These are phyloP conservation scores for Fusarium sp. DNA, from an alignment of 2,329 filamentous ascomycete species.

Conservation along the genomic window DNA sequence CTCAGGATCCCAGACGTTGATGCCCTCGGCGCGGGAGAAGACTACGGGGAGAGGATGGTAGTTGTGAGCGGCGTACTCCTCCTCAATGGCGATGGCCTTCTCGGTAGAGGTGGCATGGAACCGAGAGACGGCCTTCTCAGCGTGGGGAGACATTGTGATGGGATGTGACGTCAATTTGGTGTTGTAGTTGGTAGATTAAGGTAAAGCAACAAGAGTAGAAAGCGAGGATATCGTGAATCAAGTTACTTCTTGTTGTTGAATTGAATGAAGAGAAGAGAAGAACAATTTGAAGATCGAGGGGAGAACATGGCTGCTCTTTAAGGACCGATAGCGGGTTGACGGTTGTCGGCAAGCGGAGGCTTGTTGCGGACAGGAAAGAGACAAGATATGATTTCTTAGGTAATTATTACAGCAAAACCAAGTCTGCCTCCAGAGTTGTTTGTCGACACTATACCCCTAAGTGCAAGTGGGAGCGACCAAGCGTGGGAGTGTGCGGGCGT, in stretches of 20 bases:
- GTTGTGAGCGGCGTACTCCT: constrained; percentile 93
- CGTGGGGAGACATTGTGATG: constrained; percentile 66
- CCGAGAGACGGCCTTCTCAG: constrained; percentile 55
- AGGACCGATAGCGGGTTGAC: constrained; percentile 21
- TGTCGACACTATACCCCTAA: constrained; percentile 63
- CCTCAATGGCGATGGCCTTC: constrained; percentile 82
- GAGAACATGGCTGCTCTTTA: constrained; percentile 36
- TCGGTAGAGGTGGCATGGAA: constrained; percentile 83
- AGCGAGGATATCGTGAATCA: not conserved
- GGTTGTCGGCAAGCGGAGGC: constrained; percentile 21
- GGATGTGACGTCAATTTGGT: not conserved
- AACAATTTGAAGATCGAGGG: not conserved
- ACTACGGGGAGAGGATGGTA: constrained; percentile 97
- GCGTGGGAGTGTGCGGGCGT: constrained; percentile 35
- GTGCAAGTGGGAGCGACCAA: constrained; percentile 61
- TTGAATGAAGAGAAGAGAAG: constrained; percentile 6
- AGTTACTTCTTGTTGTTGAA: not conserved
- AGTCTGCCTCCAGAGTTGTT: constrained; percentile 24
- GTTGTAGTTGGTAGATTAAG: not conserved
- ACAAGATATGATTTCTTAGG: constrained; percentile 32
- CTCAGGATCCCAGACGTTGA: constrained; percentile 96
- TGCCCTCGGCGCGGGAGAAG: constrained; percentile 85
- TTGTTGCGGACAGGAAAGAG: constrained; percentile 17
- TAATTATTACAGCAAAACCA: constrained; percentile 42
- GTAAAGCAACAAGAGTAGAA: constrained; percentile 1